Base-by-base conservation (phyloP, 768 basidiomycete species). In the Kwoniella heveanensis region DNA sequence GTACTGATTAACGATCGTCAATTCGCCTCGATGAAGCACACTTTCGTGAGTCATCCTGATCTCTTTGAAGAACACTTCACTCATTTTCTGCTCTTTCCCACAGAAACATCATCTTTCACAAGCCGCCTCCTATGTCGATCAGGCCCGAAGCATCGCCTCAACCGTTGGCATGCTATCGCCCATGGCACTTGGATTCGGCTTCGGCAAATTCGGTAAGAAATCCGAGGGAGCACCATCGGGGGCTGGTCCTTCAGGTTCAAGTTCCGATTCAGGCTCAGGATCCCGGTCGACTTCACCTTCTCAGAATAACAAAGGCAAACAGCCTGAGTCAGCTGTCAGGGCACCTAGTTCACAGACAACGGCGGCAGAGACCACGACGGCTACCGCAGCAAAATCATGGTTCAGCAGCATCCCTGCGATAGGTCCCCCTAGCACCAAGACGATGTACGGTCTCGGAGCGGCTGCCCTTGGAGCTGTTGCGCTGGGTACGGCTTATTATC, bases 401-500 rank as follows among this genome's bases (percentile, higher is more conserved):
- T 63, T 63, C 1, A 64, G 37, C 26, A 64, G 37, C 26, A 29
- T 64, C 13, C 64, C 67, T 4, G 54, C 63, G 3, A 52, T 73
- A 3, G 59, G 59, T 0, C 56, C 63, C 1, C 67, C 72, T 7
- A 62, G 69, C 6, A 59, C 63, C 1, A 71, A 67, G 27, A 54
- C 70, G 10, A 44, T 60, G 54, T 72, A 71, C 48, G 65, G 68
- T 17, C 64, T 91, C 85, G 90, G 86, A 82, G 92, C 46, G 86
- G 90, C 46, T 86, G 89, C 30, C 9, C 55, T 92, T 1, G 91
- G 91, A 0, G 89, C 90, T 9, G 91, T 90, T 4, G 90, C 90
- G 4, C 90, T 88, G 17, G 89, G 91, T 0, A 86, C 89, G 1
- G 91, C 90, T 6, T 94, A 91, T 73, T 88, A 88, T 81, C 86